phyloP scores from a whole-genome alignment of 129 eudicot genomes.

The Tagetes erecta region DNA sequence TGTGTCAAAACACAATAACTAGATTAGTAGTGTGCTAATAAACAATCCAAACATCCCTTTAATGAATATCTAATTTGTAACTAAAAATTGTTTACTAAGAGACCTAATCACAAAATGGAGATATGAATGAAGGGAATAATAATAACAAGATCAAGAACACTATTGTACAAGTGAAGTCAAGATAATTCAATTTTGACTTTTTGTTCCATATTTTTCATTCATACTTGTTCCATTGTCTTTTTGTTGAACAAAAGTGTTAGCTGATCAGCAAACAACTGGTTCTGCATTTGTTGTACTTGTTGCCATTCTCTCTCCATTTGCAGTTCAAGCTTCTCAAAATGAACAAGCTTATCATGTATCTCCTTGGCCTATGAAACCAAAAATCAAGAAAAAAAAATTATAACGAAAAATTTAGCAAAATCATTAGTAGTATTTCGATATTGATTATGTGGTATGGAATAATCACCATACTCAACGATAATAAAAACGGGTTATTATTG shows the following conservation, averaged over 20 bases:
- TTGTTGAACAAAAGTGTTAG: conserved; percentile 63
- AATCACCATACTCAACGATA: background rate
- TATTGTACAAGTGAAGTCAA: conserved; percentile 24
- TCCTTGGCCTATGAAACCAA: conserved; percentile 53
- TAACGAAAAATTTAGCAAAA: background rate
- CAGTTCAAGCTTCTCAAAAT: conserved; percentile 68
- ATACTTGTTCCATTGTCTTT: conserved; percentile 40
- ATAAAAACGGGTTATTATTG: background rate
- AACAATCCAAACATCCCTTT: too few relatives aligned
- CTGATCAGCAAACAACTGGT: conserved; percentile 65
- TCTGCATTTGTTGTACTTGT: conserved; percentile 63
- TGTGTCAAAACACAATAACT: too few relatives aligned
- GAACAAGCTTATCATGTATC: conserved; percentile 56
- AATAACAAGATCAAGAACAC: conserved; percentile 7
- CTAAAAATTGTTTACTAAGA: conserved; percentile 4
- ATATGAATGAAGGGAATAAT: conserved; percentile 14
- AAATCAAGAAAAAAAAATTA: background rate
- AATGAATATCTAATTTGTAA: too few relatives aligned
- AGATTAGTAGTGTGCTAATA: too few relatives aligned
- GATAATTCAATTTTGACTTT: conserved; percentile 40
- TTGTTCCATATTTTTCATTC: conserved; percentile 40
- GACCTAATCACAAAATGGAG: conserved; percentile 28
- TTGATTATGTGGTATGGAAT: background rate
- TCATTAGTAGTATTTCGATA: background rate
- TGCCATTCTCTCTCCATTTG: conserved; percentile 71